phyloP scores from a whole-genome alignment of 495 filamentous ascomycete genomes.

The Neurospora cerealis region DNA sequence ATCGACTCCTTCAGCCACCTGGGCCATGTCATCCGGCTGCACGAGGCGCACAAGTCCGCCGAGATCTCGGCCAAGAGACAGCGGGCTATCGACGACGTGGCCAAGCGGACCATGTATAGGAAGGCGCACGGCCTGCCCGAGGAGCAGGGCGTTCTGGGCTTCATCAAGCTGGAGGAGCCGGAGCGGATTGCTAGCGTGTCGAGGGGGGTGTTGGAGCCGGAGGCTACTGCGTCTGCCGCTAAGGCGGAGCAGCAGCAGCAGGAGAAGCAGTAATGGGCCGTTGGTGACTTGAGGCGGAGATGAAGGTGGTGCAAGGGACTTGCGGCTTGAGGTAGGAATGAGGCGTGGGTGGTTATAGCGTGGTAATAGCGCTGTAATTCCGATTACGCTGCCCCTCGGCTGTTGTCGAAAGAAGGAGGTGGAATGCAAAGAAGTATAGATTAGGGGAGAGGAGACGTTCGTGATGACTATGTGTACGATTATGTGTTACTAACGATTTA shows the following conservation, averaged over 20 bases:
- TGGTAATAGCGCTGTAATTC: not conserved
- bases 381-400: not conserved
- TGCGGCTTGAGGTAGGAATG: not conserved
- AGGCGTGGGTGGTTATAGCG: not conserved
- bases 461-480: not conserved
- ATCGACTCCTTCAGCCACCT: conserved; percentile 46
- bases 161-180: conserved; percentile 2
- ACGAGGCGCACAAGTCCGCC: conserved; percentile 52
- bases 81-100: conserved; percentile 61
- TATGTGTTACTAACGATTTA: not conserved
- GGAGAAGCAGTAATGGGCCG: not conserved
- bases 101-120: conserved; percentile 68
- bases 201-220: not conserved
- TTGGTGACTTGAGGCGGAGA: not conserved
- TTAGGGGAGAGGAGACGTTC: not conserved
- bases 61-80: conserved; percentile 55
- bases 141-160: conserved; percentile 27
- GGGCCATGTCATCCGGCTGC: conserved; percentile 58
- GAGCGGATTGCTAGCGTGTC: conserved; percentile 8
- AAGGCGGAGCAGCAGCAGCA: not conserved
- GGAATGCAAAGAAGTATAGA: not conserved
- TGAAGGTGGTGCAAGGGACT: not conserved
- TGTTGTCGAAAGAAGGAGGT: not conserved
- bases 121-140: conserved; percentile 72
- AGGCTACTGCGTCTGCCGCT: not conserved